Percentiles rank a stretch among this genome's conserved stretches.
phyloP scores from a whole-genome alignment of 1,284 basidiomycete genomes.

The Cryptococcus jaspeensis region DNA sequence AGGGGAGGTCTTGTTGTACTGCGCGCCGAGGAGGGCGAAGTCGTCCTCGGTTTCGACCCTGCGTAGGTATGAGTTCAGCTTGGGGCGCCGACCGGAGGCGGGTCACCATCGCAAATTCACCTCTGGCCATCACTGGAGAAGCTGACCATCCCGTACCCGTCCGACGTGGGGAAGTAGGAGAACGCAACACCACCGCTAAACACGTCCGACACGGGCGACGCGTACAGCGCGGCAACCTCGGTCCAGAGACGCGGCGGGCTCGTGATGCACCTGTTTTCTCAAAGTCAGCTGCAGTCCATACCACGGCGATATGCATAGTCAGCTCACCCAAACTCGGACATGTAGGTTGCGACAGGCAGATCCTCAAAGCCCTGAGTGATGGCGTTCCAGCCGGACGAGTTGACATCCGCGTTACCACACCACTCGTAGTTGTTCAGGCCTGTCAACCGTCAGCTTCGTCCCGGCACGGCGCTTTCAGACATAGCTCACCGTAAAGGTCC shows the following conservation, averaged over 20 bases:
- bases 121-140: slow-evolving; percentile 55
- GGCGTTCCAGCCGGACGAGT: slow-evolving; percentile 55
- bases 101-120: slow-evolving; percentile 24
- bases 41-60: slow-evolving; percentile 51
- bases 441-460: slow-evolving; percentile 9
- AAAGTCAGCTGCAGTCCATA: background rate
- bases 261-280: slow-evolving; percentile 57
- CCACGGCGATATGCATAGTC: background rate
- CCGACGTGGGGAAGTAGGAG: slow-evolving; percentile 67
- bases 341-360: slow-evolving; percentile 79
- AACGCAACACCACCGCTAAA: slow-evolving; percentile 90
- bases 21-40: slow-evolving; percentile 63
- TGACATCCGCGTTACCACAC: slow-evolving; percentile 70
- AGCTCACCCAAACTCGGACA: slow-evolving; percentile 75
- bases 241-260: slow-evolving; percentile 70
- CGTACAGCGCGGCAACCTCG: slow-evolving; percentile 73
- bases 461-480: background rate
- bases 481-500: slow-evolving; percentile 75
- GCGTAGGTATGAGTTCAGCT: background rate
- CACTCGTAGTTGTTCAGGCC: slow-evolving; percentile 59
- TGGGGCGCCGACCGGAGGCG: background rate
- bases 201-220: slow-evolving; percentile 67
- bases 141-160: slow-evolving; percentile 80
- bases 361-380: slow-evolving; percentile 50
- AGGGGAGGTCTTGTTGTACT: slow-evolving; percentile 61